Percentiles rank a stretch among this genome's conserved stretches.
Evolutionary conservation across 371 early-diverging fungal genomes (phyloP).

Genomic region (Circinella minor): DNA sequence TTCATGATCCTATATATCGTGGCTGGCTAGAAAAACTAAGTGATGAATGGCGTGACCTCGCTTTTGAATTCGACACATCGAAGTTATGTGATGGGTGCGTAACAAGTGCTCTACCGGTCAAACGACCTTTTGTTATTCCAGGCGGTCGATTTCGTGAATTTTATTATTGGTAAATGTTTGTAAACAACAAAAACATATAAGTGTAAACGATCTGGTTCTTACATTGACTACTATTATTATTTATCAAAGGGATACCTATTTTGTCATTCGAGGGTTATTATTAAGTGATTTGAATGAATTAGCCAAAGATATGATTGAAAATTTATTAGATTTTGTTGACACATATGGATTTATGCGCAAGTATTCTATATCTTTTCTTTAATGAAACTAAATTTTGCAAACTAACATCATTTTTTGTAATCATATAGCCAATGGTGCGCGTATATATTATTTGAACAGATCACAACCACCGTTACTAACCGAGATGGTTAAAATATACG

Average conservation of each 20-base stretch:
- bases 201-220: too few species aligned
- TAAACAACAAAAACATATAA: neutral
- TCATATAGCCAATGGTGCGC: conserved; percentile 75
- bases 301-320: conserved; percentile 67
- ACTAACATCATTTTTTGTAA: neutral
- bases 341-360: conserved; percentile 80
- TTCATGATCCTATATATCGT: conserved; percentile 53
- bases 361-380: conserved; percentile 16
- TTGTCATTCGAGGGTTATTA: conserved; percentile 81
- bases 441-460: conserved; percentile 86
- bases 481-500: conserved; percentile 74
- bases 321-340: conserved; percentile 75
- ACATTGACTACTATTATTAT: neutral
- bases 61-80: conserved; percentile 54
- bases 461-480: conserved; percentile 88
- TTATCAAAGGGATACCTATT: conserved; percentile 72
- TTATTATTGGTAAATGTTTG: conserved; percentile 79
- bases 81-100: conserved; percentile 59
- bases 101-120: conserved; percentile 57
- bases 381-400: neutral
- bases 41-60: conserved; percentile 65
- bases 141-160: conserved; percentile 92
- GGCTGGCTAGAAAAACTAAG: conserved; percentile 60
- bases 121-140: conserved; percentile 82
- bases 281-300: conserved; percentile 64